A percentile compares a stretch with the other conserved stretches of the same genome.
Evolutionary conservation across 2,329 filamentous ascomycete species (phyloP).

Genomic region (Akanthomyces lecanii): DNA sequence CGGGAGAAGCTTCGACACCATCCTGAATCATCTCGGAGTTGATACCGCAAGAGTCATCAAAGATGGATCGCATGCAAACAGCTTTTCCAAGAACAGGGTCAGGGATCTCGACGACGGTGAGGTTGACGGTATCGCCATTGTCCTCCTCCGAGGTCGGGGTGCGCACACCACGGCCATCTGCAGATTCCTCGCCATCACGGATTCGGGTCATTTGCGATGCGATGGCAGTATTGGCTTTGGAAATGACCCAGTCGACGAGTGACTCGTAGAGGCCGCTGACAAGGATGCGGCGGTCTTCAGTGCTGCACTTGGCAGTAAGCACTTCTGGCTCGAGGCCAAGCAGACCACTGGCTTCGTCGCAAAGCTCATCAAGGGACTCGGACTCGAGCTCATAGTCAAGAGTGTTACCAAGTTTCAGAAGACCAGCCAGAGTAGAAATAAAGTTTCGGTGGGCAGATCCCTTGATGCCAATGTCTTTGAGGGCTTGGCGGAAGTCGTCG

Average conservation of each 20-base stretch:
- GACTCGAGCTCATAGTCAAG: constrained; percentile 79
- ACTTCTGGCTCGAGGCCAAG: constrained; percentile 84
- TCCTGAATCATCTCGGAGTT: constrained; percentile 97
- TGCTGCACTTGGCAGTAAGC: constrained; percentile 72
- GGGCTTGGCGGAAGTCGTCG: constrained; percentile 81
- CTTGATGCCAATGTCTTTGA: constrained; percentile 93
- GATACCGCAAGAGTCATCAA: constrained; percentile 89
- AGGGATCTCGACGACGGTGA: constrained; percentile 85
- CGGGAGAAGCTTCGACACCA: constrained; percentile 69
- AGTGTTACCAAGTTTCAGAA: constrained; percentile 89
- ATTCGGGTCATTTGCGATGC: constrained; percentile 66
- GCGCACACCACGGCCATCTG: constrained; percentile 56
- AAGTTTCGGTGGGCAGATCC: constrained; percentile 76
- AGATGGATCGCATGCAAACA: constrained; percentile 81
- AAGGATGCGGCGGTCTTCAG: constrained; percentile 76
- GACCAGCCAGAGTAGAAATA: constrained; percentile 77
- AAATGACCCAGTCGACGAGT: constrained; percentile 89
- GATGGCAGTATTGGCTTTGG: constrained; percentile 83
- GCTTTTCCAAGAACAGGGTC: constrained; percentile 78
- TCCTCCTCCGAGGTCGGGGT: constrained; percentile 69
- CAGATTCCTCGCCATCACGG: constrained; percentile 62
- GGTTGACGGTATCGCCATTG: constrained; percentile 75
- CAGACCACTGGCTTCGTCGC: constrained; percentile 83
- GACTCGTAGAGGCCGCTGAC: constrained; percentile 89
- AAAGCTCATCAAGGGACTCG: constrained; percentile 78